A percentile compares a stretch with the other conserved stretches of the same genome.
These are phyloP conservation scores for Schizochytrium sp. DNA, from an alignment of 108 stramenopile genomes.

Conservation along the genomic window DNA sequence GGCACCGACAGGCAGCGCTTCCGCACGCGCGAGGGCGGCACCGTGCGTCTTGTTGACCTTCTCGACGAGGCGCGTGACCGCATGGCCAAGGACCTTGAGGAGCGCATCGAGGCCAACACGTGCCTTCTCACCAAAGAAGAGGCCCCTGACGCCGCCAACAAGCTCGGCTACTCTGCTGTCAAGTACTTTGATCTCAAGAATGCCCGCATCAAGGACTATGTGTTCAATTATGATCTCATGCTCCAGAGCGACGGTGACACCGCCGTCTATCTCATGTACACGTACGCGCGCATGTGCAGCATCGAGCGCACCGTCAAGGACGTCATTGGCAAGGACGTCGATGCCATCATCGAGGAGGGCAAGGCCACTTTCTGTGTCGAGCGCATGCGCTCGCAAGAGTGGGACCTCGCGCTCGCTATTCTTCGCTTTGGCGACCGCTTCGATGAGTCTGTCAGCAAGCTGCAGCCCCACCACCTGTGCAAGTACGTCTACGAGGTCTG, in stretches of 20 bases:
- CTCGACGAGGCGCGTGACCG: constrained; percentile 83
- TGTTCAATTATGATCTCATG: constrained; percentile 97
- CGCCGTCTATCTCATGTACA: constrained; percentile 93
- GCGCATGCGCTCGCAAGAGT: constrained; percentile 73
- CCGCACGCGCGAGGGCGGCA: constrained; percentile 93
- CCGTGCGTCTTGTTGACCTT: constrained; percentile 93
- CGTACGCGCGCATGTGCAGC: constrained; percentile 87
- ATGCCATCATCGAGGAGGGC: constrained; percentile 45
- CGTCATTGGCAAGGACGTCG: constrained; percentile 64
- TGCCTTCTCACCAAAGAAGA: constrained; percentile 71
- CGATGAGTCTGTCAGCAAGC: constrained; percentile 64
- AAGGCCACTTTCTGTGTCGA: background rate
- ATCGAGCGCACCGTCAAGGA: constrained; percentile 82
- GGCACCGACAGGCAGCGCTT: constrained; percentile 96
- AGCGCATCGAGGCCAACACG: constrained; percentile 62
- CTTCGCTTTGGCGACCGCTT: constrained; percentile 69
- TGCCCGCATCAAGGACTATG: constrained; percentile 91
- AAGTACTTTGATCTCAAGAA: constrained; percentile 98
- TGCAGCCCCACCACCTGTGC: constrained; percentile 87
- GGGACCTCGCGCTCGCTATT: constrained; percentile 79
- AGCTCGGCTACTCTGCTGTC: constrained; percentile 94
- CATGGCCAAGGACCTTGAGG: constrained; percentile 68
- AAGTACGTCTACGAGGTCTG: constrained; percentile 84
- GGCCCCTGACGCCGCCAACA: constrained; percentile 71
- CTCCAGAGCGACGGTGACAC: constrained; percentile 97